Conservation (phyloP, 2,329 filamentous ascomycete species). For the Aspergillus aculeatus region DNA sequence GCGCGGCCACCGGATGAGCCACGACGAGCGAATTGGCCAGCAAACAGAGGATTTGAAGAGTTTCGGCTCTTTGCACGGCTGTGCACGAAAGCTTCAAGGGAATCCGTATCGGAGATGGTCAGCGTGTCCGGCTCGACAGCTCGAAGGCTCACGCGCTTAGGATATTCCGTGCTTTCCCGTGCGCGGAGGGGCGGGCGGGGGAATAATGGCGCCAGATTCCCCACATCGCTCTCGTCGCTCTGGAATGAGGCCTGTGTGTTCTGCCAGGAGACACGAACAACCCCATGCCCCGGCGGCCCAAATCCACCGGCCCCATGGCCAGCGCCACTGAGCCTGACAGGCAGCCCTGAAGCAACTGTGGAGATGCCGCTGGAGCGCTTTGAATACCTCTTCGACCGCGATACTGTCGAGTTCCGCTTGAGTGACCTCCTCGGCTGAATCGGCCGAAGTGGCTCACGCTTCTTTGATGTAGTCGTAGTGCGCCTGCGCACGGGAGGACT, state of each 20-base stretch:
- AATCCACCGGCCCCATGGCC: constrained; percentile 44
- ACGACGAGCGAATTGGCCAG: constrained; percentile 34
- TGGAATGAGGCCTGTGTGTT: constrained; percentile 35
- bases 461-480: constrained; percentile 29
- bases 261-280: constrained; percentile 40
- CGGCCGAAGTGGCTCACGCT: constrained; percentile 36
- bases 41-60: constrained; percentile 40
- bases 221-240: constrained; percentile 36
- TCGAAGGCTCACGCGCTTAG: constrained; percentile 32
- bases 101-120: constrained; percentile 36
- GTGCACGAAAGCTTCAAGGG: constrained; percentile 41
- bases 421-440: constrained; percentile 37
- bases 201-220: constrained; percentile 37
- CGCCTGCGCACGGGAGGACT: constrained; percentile 31
- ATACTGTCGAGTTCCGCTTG: constrained; percentile 37
- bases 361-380: constrained; percentile 41
- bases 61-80: constrained; percentile 39
- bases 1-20: constrained; percentile 35
- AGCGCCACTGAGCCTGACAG: constrained; percentile 41
- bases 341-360: constrained; percentile 37
- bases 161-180: constrained; percentile 29
- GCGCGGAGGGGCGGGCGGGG: constrained; percentile 33
- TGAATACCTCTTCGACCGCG: constrained; percentile 37
- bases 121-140: constrained; percentile 32
- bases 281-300: constrained; percentile 35